Conservation (phyloP, 768 basidiomycete species). For the Strobilomyces echinocephalus region DNA sequence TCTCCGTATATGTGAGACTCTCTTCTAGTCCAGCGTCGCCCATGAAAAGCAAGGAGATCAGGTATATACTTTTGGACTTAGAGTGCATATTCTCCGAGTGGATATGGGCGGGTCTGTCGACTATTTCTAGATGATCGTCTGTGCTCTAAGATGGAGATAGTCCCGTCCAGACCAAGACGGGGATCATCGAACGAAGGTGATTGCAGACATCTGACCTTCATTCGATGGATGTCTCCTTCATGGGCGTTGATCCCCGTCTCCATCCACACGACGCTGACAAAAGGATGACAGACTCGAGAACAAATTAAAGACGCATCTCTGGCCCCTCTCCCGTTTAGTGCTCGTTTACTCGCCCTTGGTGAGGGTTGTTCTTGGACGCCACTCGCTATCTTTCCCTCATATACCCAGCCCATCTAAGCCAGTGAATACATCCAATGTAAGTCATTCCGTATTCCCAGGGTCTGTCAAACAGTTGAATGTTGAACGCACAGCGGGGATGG, state of each 20-base stretch:
- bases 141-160: neutral
- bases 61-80: slow-evolving; percentile 6
- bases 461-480: neutral
- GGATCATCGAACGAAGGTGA: neutral
- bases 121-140: slow-evolving; percentile 7
- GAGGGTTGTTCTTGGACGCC: neutral
- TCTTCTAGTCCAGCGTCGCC: neutral
- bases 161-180: neutral
- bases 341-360: neutral
- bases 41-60: slow-evolving; percentile 3
- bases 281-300: neutral
- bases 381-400: neutral
- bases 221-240: neutral
- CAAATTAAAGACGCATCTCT: slow-evolving; percentile 3
- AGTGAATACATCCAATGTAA: neutral
- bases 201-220: neutral
- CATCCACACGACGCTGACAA: too few species aligned
- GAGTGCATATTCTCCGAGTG: neutral
- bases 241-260: slow-evolving; percentile 6
- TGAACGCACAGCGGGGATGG: neutral
- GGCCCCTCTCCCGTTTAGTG: neutral
- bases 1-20: slow-evolving; percentile 18
- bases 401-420: neutral
- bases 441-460: neutral
- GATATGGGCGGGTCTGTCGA: neutral